Evolutionary conservation across 2,329 filamentous ascomycete genomes (phyloP).

Genomic region (Periglandula ipomoeae): DNA sequence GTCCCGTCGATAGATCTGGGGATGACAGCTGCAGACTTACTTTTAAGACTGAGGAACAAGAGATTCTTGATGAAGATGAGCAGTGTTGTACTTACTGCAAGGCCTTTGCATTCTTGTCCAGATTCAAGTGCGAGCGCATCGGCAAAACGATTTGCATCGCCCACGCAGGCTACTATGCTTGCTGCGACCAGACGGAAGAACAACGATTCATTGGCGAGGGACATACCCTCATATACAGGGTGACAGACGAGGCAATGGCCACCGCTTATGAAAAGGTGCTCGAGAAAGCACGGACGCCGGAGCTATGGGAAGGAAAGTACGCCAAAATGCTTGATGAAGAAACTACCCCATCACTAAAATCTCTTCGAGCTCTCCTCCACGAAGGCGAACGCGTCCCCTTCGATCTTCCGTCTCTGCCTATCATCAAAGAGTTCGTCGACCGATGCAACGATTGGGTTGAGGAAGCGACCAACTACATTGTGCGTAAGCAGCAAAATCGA

Average conservation of each 20-base stretch:
- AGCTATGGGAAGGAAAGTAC: slow-evolving; percentile 85
- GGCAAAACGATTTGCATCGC: slow-evolving; percentile 75
- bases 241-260: slow-evolving; percentile 61
- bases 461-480: slow-evolving; percentile 91
- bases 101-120: slow-evolving; percentile 80
- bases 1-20: slow-evolving; percentile 33
- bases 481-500: slow-evolving; percentile 93
- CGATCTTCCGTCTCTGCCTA: slow-evolving; percentile 71
- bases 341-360: slow-evolving; percentile 75
- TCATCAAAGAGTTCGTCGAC: slow-evolving; percentile 83
- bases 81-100: slow-evolving; percentile 93
- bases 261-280: slow-evolving; percentile 63
- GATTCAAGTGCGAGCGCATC: slow-evolving; percentile 75
- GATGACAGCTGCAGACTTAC: slow-evolving; percentile 47
- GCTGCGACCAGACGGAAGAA: slow-evolving; percentile 60
- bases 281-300: slow-evolving; percentile 78
- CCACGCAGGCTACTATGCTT: slow-evolving; percentile 72
- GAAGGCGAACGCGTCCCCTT: slow-evolving; percentile 97
- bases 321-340: slow-evolving; percentile 77
- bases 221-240: slow-evolving; percentile 70
- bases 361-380: slow-evolving; percentile 70
- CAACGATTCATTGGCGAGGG: slow-evolving; percentile 60
- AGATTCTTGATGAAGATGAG: slow-evolving; percentile 84
- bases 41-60: slow-evolving; percentile 59
- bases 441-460: slow-evolving; percentile 97